Base-by-base conservation (phyloP, 2,329 filamentous ascomycete species). In the Claviceps spartinae region DNA sequence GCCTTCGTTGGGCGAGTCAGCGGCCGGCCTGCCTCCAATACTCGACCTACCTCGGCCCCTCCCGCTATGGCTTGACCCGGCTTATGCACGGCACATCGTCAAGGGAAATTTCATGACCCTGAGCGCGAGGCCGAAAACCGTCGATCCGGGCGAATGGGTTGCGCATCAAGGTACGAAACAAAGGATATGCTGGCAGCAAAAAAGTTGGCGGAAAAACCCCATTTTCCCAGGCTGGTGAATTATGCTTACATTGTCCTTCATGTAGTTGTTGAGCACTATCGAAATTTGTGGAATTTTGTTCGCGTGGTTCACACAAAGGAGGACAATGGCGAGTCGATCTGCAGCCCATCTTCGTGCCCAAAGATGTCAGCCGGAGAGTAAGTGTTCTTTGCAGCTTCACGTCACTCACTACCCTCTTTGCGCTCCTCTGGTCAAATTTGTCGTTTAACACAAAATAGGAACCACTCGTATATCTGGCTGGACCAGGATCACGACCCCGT, bases 61-160 rank as follows among this genome's bases (percentile, higher is more conserved):
- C 54, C 86, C 86, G n/a, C 72, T 87, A 55, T 89, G 86, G 81
- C 80, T 89, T 62, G 84, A 86, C 62, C 76, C 84, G 51, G 72
- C 80, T 55, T 85, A 87, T 65, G 83, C 85, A 51, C 86, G 84
- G 64, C 82, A 95, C 63, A 95, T 95, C 57, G 90, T 96, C 63
- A 94, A 91, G 73, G 91, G 91, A 54, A 97, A 96, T 72, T 96
- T 96, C 66, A 88, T 95, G 83, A 96, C 91, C 13, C 72, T 97
- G 55, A 94, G 90, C 61, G 88, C 89, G 47, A 85, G 90, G 64
- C 91, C 91, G n/a, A 90, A 91, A 72, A 90, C 93, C 53, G 87
- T 96, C 47, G 91, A 96, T 62, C 82, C 88, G 64, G 91, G 88
- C 58, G 91, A 97, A 69, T 97, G 91, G 91, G 78, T 96, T 59